Evolutionary conservation across 1,139 yeast species (phyloP).

Genomic region (Geotrichum europaeum): DNA sequence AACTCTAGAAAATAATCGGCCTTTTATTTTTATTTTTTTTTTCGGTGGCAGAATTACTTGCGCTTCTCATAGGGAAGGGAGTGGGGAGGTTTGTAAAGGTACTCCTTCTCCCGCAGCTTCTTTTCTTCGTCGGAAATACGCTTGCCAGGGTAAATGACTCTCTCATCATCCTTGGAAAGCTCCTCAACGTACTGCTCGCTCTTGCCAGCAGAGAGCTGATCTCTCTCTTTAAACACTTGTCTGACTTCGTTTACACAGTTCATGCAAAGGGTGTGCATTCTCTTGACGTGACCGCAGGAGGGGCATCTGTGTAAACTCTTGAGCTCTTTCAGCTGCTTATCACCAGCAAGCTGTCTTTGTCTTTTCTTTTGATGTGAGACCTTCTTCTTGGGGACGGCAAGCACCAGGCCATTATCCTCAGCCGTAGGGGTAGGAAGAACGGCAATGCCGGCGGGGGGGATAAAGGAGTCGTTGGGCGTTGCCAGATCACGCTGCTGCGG

Average conservation of each 20-base stretch:
- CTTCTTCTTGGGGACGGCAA: slow-evolving; percentile 92
- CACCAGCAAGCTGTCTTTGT: slow-evolving; percentile 70
- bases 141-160: slow-evolving; percentile 73
- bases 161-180: slow-evolving; percentile 46
- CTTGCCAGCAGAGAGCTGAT: slow-evolving; percentile 24
- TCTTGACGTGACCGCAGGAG: slow-evolving; percentile 86
- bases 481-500: slow-evolving; percentile 4
- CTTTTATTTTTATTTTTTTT: neutral
- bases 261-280: slow-evolving; percentile 90
- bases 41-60: neutral
- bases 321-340: slow-evolving; percentile 70
- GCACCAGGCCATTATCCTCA: slow-evolving; percentile 52
- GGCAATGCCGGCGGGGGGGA: slow-evolving; percentile 12
- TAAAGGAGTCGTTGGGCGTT: slow-evolving; percentile 5
- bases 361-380: slow-evolving; percentile 82
- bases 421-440: slow-evolving; percentile 13
- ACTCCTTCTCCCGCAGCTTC: slow-evolving; percentile 53
- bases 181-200: slow-evolving; percentile 43
- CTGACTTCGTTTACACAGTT: slow-evolving; percentile 81
- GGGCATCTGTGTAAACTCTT: slow-evolving; percentile 85
- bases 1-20: neutral
- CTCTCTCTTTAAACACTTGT: slow-evolving; percentile 57
- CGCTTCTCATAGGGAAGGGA: slow-evolving; percentile 46
- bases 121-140: slow-evolving; percentile 46
- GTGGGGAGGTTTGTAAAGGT: slow-evolving; percentile 57